Evolutionary conservation across 2,329 filamentous ascomycete species (phyloP), one percentile per base, ranked within the genome.

Genomic region (Aspergillus ustus): DNA sequence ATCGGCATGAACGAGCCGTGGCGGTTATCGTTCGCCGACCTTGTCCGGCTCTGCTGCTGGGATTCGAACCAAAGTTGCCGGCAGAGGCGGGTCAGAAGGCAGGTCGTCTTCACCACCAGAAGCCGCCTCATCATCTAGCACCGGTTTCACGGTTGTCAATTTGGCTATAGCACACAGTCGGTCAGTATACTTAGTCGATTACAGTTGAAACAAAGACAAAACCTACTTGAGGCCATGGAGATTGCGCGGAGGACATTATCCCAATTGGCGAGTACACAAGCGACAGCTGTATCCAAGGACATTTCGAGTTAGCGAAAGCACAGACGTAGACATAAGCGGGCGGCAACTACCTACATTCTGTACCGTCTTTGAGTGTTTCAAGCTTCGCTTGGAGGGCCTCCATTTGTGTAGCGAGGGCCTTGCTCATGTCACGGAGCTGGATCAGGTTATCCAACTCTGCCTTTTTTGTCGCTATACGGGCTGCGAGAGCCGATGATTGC

Each of bases 221-320:
- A 77, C 84, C 77, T 80, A 88, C 85, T 81, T 57, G 85, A 87
- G 58, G 87, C 87, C 82, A 89, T 87, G 63, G 83, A 82, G 62
- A 89, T 88, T 49, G 87, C 86, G 55, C 85, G 79, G 52, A 89
- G 74, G 29, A 89, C 87, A 67, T 86, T 88, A 57, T 87, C 84
- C 87, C 87, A 89, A 70, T 89, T 89, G 44, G 85, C 83, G 70
- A 89, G 80, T n/a, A 89, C 87, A 50, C 84, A 85, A 58, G 87
- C 87, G 60, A 89, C 85, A 63, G 86, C 86, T 86, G 72, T 15
- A 15, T 37, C n/a, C 13, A 59, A 46, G 7, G 49, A 29, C 15
- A 52, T 62, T 20, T 40, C 13, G 19, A 61, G 55, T 43, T 22
- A 45, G 28, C 7, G 7, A 22, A 52, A 2, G 17, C 17, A 17